These are phyloP conservation scores for Gossypium australe DNA, from an alignment of 345 rosid species.

Conservation along the genomic window DNA sequence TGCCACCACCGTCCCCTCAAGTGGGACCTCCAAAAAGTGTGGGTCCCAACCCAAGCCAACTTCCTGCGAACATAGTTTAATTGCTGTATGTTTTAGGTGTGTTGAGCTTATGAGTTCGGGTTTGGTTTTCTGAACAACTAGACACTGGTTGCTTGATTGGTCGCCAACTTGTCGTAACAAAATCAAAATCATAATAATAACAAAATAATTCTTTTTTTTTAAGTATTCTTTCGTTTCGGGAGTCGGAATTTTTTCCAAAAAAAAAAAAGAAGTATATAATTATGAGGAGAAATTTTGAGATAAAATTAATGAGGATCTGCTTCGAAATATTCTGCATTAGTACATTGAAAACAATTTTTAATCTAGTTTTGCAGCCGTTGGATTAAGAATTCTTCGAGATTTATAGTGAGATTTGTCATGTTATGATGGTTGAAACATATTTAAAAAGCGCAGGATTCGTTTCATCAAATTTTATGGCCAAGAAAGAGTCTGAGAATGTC, in stretches of 20 bases:
- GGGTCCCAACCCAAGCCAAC: neutral
- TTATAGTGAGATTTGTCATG: neutral
- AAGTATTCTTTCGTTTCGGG: too few relatives aligned
- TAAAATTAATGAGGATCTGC: neutral
- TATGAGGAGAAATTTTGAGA: neutral
- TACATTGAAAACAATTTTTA: neutral
- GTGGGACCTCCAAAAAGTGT: neutral
- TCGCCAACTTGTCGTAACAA: neutral
- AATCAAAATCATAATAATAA: neutral
- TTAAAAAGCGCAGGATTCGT: neutral
- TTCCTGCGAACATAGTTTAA: neutral
- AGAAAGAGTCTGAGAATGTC: neutral
- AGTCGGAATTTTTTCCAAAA: too few relatives aligned
- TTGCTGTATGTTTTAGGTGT: neutral
- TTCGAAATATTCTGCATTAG: neutral
- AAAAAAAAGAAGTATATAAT: neutral
- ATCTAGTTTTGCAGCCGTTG: neutral
- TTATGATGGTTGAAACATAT: neutral
- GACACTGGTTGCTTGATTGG: neutral
- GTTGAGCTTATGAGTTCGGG: neutral
- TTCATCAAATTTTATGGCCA: neutral
- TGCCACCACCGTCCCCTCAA: neutral
- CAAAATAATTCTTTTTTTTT: neutral
- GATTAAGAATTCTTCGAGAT: slow-evolving; percentile 7
- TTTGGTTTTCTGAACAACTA: neutral